A percentile compares a stretch with the other conserved stretches of the same genome.
These are phyloP conservation scores for Colletotrichum cordylinicola DNA, from an alignment of 2,329 filamentous ascomycete species.

Conservation along the genomic window DNA sequence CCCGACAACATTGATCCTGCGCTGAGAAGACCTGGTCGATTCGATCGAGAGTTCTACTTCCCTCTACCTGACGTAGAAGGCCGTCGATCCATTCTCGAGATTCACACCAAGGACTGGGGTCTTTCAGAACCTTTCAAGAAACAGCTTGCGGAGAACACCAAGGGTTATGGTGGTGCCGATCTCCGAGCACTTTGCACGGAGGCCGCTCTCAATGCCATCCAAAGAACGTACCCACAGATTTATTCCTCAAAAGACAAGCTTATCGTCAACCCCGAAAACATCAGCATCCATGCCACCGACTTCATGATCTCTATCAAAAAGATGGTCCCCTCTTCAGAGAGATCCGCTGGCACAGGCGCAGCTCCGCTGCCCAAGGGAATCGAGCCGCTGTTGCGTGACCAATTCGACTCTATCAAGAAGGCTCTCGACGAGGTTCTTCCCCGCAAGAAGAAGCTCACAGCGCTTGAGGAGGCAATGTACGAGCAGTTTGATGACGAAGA, in stretches of 20 bases:
- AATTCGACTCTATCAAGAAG: conserved; percentile 72
- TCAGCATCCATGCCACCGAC: conserved; percentile 88
- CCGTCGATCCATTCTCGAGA: conserved; percentile 87
- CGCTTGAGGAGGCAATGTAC: conserved; percentile 91
- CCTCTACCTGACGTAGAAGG: conserved; percentile 84
- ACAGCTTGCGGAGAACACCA: conserved; percentile 84
- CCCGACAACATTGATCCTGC: conserved; percentile 97
- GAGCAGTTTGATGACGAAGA: conserved; percentile 85
- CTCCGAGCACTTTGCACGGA: conserved; percentile 93
- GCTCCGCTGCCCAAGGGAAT: conserved; percentile 80
- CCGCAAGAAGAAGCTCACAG: conserved; percentile 83
- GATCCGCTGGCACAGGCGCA: conserved; percentile 85
- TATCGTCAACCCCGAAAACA: conserved; percentile 82
- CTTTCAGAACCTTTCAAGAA: conserved; percentile 81
- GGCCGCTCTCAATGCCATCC: conserved; percentile 93
- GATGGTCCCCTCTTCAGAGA: conserved; percentile 92
- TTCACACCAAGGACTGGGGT: conserved; percentile 95
- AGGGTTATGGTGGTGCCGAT: conserved; percentile 96
- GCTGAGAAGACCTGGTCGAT: conserved; percentile 90
- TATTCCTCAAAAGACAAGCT: conserved; percentile 91
- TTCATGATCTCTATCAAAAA: conserved; percentile 98
- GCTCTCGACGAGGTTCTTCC: conserved; percentile 81
- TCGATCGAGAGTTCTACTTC: conserved; percentile 98
- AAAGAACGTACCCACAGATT: conserved; percentile 94
- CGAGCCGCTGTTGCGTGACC: conserved; percentile 79